Evolutionary conservation across 495 filamentous ascomycete genomes (phyloP), one percentile per base, ranked within the genome.

Genomic region (Sabuloglossum arenarium): DNA sequence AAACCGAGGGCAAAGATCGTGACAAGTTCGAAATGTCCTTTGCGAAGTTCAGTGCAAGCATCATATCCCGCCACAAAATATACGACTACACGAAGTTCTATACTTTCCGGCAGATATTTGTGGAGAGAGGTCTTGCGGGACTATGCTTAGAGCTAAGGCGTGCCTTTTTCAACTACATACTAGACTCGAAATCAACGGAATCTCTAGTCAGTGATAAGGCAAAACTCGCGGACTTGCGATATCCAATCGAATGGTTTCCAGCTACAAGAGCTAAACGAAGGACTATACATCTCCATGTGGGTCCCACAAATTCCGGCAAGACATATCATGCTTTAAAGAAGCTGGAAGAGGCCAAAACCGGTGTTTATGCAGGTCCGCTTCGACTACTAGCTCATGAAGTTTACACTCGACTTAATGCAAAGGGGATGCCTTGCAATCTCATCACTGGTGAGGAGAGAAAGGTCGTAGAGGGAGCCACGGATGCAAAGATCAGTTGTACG

Each of bases 271-370:
- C 78, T 21, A 69, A 88, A 56, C 82, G 89, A 64, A 75, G 93
- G 34, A 90, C 78, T 1, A 75, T 96, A 56, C 85, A 96, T 71
- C 70, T 99, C 9, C 93, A 99, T 64, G 88, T 99, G 47, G 93
- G 93, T 1, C 93, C 93, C 0, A 99, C 93, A 1, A 99, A 99
- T 68, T 96, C 89, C 5, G 93, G 93, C 56, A 99, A 99, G 69
- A 99, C 93, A 1, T 97, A 97, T 67, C 82, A 88, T 65, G 93
- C 93, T 3, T 68, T 99, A 53, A 81, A 94, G 67, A 76, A 83
- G n/a, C 77, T 99, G 9, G 82, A 93, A 65, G 68, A 76, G 32
- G 79, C 82, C 28, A 75, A 80, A 42, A 75, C 73, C 23, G 93
- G 93, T 14, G 79, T 94, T 55, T 99, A 94, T 64, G 87, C 90